Percentiles rank a stretch among this genome's conserved stretches.
Evolutionary conservation across 2,329 filamentous ascomycete genomes (phyloP).

Genomic region (Orbilia brochopaga): DNA sequence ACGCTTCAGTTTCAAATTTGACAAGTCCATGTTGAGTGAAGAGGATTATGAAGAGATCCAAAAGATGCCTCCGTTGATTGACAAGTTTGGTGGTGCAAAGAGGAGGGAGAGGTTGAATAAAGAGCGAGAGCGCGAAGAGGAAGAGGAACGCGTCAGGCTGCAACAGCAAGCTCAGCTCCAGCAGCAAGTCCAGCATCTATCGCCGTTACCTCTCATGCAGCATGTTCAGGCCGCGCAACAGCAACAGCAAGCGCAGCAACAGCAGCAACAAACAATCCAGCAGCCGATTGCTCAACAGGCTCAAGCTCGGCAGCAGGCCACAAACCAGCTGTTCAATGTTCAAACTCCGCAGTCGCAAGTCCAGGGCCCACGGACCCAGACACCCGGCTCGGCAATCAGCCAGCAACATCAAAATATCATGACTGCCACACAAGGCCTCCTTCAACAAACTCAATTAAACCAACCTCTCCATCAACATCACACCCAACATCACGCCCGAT

Average conservation of each 20-base stretch:
- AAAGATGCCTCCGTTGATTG: constrained; percentile 78
- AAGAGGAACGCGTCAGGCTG: constrained; percentile 50
- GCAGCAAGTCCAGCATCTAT: constrained; percentile 51
- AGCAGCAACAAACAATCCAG: constrained; percentile 71
- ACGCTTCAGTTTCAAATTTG: constrained; percentile 44
- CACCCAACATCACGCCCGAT: constrained; percentile 60
- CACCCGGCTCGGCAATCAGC: constrained; percentile 54
- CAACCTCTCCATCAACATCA: constrained; percentile 58
- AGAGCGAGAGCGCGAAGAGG: constrained; percentile 63
- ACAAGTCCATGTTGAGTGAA: constrained; percentile 51
- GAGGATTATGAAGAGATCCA: constrained; percentile 58
- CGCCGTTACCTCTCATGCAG: constrained; percentile 50
- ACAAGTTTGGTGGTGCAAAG: constrained; percentile 79
- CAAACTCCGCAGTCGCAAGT: constrained; percentile 59
- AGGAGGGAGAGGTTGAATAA: constrained; percentile 74
- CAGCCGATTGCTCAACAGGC: constrained; percentile 61
- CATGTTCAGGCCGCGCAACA: constrained; percentile 64
- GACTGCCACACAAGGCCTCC: constrained; percentile 52
- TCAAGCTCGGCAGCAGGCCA: constrained; percentile 59
- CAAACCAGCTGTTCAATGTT: constrained; percentile 67
- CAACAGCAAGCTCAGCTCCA: constrained; percentile 53
- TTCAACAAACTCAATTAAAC: constrained; percentile 54
- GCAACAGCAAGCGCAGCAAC: constrained; percentile 70
- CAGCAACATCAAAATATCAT: constrained; percentile 54
- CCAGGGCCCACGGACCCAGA: constrained; percentile 61